Evolutionary conservation across 2,329 filamentous ascomycete genomes (phyloP).

Genomic region (Fusarium cyanostomum): DNA sequence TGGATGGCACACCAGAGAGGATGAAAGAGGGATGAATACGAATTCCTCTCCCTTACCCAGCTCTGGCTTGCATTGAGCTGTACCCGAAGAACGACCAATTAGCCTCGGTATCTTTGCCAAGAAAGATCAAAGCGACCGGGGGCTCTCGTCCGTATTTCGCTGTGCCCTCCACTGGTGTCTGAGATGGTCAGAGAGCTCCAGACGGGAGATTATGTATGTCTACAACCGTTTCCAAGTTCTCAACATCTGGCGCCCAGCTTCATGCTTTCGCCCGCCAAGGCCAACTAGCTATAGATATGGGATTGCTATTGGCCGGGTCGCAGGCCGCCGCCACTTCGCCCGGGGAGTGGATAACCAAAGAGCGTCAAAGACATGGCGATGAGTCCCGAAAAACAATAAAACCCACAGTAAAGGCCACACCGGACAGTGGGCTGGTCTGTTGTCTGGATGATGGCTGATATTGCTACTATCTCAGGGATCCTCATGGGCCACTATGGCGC

Average conservation of each 20-base stretch:
- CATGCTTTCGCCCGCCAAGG: too few species aligned
- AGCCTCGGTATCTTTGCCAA: conserved; percentile 1
- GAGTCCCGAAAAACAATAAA: conserved; percentile 13
- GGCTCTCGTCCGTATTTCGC: not conserved
- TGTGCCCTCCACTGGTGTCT: not conserved
- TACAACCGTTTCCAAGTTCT: too few species aligned
- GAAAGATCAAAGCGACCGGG: not conserved
- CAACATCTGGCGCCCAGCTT: too few species aligned
- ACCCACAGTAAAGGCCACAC: conserved; percentile 19
- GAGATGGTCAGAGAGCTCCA: not conserved
- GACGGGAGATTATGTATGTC: too few species aligned
- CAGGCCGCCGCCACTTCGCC: not conserved
- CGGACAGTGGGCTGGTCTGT: conserved; percentile 2
- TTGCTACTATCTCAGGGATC: conserved; percentile 7
- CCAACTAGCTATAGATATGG: too few species aligned
- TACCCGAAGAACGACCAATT: not conserved
- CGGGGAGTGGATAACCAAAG: not conserved
- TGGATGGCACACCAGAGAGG: conserved; percentile 5
- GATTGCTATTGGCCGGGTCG: not conserved
- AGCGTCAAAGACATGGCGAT: not conserved
- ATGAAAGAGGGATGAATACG: conserved; percentile 32
- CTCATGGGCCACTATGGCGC: not conserved
- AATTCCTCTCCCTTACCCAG: conserved; percentile 15
- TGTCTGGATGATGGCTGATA: conserved; percentile 13
- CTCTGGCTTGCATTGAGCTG: conserved; percentile 19